phyloP scores from a whole-genome alignment of 805 yeast species.

The Peterozyma toletana region DNA sequence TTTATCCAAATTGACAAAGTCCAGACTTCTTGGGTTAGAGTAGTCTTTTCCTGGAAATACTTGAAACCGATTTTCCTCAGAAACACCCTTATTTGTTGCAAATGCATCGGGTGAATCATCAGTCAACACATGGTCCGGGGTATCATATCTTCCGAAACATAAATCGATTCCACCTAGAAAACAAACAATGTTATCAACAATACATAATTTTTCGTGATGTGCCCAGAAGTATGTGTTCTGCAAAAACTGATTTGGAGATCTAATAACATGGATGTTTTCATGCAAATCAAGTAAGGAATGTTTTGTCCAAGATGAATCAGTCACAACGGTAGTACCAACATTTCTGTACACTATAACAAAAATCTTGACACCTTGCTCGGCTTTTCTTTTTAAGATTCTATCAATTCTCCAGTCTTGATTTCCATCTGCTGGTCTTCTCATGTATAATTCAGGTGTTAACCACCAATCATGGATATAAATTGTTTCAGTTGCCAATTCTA shows the following conservation, averaged over 20 bases:
- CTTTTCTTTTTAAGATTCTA: conserved; percentile 78
- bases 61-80: conserved; percentile 35
- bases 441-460: conserved; percentile 89
- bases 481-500: conserved; percentile 89
- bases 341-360: conserved; percentile 89
- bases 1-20: conserved; percentile 69
- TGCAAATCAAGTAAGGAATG: conserved; percentile 84
- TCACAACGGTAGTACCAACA: conserved; percentile 87
- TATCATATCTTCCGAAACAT: conserved; percentile 93
- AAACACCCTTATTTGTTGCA: conserved; percentile 11
- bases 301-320: conserved; percentile 91
- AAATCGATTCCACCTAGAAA: conserved; percentile 94
- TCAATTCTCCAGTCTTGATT: conserved; percentile 93
- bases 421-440: conserved; percentile 92
- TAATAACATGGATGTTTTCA: conserved; percentile 78
- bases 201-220: conserved; percentile 89
- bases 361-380: conserved; percentile 91
- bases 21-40: conserved; percentile 90
- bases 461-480: conserved; percentile 98
- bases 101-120: conserved; percentile 51
- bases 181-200: conserved; percentile 82
- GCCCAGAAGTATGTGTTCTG: conserved; percentile 98
- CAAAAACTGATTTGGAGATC: conserved; percentile 92
- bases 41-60: conserved; percentile 95
- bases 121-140: conserved; percentile 85